Evolutionary conservation across 208 protist genomes (phyloP).

Genomic region (Leishmania aethiopica): DNA sequence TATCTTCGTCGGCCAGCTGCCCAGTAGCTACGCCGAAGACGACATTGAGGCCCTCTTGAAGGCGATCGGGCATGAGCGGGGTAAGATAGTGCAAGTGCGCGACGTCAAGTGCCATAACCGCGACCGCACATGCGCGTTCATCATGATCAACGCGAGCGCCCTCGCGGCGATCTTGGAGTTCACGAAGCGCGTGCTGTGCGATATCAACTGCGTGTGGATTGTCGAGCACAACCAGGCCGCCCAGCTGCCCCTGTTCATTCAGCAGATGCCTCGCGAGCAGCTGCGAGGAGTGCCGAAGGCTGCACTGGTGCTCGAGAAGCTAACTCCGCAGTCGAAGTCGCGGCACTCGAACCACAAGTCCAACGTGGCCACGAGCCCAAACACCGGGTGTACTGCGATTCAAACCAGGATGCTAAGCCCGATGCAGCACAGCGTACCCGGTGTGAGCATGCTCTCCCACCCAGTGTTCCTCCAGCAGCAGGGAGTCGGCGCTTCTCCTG

Average conservation of each 20-base stretch:
- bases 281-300: slow-evolving; percentile 80
- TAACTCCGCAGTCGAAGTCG: slow-evolving; percentile 48
- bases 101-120: slow-evolving; percentile 84
- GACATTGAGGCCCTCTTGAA: slow-evolving; percentile 75
- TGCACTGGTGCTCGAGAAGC: slow-evolving; percentile 73
- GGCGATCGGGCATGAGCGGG: slow-evolving; percentile 56
- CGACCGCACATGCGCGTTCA: slow-evolving; percentile 86
- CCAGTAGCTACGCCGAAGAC: slow-evolving; percentile 71
- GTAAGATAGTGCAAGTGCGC: slow-evolving; percentile 58
- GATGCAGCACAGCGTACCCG: slow-evolving; percentile 1
- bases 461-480: slow-evolving; percentile 19
- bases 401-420: slow-evolving; percentile 18
- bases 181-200: slow-evolving; percentile 79
- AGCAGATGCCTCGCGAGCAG: slow-evolving; percentile 59
- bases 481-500: background rate
- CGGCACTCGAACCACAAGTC: slow-evolving; percentile 15
- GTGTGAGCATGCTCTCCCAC: slow-evolving; percentile 8
- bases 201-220: slow-evolving; percentile 79
- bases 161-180: slow-evolving; percentile 56
- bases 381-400: background rate
- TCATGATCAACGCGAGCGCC: slow-evolving; percentile 71
- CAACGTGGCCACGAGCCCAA: background rate
- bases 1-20: slow-evolving; percentile 84
- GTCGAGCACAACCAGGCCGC: slow-evolving; percentile 41
- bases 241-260: slow-evolving; percentile 53